Evolutionary conservation across 139 green algal genomes (phyloP).

Genomic region (Chlamydomonas sphaeroides): DNA sequence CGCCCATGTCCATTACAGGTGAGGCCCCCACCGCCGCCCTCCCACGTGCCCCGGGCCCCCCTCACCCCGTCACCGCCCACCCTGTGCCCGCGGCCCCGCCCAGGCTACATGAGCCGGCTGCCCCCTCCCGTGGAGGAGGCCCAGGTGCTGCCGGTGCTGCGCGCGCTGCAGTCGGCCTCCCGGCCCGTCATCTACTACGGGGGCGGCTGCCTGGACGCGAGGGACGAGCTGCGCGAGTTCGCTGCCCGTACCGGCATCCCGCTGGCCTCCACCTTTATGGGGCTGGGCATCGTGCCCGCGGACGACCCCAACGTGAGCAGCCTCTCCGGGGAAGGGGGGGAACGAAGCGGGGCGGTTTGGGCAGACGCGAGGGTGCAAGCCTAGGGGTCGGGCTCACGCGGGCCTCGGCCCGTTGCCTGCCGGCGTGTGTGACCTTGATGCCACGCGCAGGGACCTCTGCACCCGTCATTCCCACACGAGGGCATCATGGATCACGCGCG

Average conservation of each 20-base stretch:
- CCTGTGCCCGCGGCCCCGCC: background rate
- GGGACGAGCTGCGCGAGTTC: conserved; percentile 88
- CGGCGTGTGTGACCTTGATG: too few species aligned
- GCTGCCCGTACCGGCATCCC: conserved; percentile 84
- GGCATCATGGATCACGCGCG: too few species aligned
- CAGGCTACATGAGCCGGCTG: conserved; percentile 92
- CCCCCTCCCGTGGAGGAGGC: conserved; percentile 59
- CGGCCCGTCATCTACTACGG: conserved; percentile 75
- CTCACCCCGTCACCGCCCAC: too few species aligned
- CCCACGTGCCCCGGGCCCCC: too few species aligned
- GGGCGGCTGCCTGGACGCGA: conserved; percentile 84
- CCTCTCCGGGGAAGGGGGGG: too few species aligned
- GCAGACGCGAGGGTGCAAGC: too few species aligned
- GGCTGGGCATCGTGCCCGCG: conserved; percentile 82
- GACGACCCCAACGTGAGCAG: conserved; percentile 52
- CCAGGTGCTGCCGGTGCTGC: conserved; percentile 52
- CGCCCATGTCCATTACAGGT: conserved; percentile 79
- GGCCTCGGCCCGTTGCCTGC: too few species aligned
- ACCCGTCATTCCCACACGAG: too few species aligned
- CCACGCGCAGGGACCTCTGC: too few species aligned
- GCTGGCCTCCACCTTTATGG: conserved; percentile 95
- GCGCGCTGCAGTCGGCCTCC: conserved; percentile 8
- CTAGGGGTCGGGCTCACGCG: too few species aligned
- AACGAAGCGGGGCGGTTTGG: too few species aligned
- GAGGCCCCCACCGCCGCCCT: background rate